Conservation (phyloP, 305 asterid species). For the Fraxinus floribunda region DNA sequence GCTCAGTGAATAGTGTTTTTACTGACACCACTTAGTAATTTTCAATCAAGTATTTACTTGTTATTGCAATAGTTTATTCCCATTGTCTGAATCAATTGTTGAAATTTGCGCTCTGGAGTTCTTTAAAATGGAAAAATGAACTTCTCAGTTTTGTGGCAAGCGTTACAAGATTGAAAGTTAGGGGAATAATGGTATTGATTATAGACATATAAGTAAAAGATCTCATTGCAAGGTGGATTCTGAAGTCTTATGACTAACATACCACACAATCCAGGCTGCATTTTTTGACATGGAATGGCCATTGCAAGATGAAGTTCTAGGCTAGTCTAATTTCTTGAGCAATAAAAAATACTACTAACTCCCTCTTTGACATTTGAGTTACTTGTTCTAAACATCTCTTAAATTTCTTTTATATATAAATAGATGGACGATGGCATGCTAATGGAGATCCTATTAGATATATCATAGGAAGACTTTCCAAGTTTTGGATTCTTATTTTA, state of each 20-base stretch:
- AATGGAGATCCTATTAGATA: background rate
- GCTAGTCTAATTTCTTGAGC: background rate
- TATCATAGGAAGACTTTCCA: background rate
- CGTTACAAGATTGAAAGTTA: background rate
- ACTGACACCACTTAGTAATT: background rate
- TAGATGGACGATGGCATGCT: background rate
- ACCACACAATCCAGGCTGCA: background rate
- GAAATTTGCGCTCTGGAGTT: background rate
- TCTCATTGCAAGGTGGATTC: background rate
- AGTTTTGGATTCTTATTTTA: background rate
- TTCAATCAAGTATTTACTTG: background rate
- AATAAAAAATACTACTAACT: background rate
- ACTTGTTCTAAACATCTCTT: background rate
- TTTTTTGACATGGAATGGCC: background rate
- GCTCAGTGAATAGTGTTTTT: background rate
- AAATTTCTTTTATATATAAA: constrained; percentile 6
- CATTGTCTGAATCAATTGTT: background rate
- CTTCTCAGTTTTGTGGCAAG: background rate
- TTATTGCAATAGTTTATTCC: background rate
- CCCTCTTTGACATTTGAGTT: background rate
- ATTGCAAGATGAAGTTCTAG: background rate
- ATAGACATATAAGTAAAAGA: background rate
- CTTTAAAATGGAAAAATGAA: constrained; percentile 10
- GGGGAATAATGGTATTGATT: background rate
- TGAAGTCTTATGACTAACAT: background rate